phyloP scores from a whole-genome alignment of 768 basidiomycete genomes.

The Trametes sanguinea region DNA sequence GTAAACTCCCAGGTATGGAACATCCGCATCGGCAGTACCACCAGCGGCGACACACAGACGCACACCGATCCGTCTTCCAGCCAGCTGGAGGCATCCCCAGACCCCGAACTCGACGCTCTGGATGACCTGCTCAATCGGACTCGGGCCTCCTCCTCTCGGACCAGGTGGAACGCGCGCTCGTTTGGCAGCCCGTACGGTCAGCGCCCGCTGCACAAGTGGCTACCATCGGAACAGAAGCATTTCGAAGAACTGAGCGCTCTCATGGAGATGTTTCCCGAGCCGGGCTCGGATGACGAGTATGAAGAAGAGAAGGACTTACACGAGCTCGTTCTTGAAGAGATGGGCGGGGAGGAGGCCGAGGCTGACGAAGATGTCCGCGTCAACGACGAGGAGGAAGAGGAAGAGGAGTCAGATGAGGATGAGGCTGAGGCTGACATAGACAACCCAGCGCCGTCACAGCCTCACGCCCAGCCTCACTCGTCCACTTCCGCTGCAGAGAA shows the following conservation, averaged over 20 bases:
- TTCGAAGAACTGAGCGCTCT: slow-evolving; percentile 10
- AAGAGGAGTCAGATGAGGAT: not conserved
- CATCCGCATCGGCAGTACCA: not conserved
- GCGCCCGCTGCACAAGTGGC: slow-evolving; percentile 11
- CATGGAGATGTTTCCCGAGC: slow-evolving; percentile 15
- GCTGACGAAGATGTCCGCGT: slow-evolving; percentile 7
- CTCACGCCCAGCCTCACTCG: not conserved
- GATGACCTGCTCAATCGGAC: slow-evolving; percentile 6
- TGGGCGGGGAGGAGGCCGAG: not conserved
- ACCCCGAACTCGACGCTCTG: slow-evolving; percentile 2
- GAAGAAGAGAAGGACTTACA: slow-evolving; percentile 8
- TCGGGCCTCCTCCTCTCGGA: slow-evolving; percentile 15
- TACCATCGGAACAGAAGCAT: slow-evolving; percentile 4
- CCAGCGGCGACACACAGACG: not conserved
- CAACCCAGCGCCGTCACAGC: not conserved
- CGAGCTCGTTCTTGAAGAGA: not conserved
- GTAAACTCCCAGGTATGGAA: slow-evolving; percentile 14
- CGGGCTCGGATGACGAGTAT: slow-evolving; percentile 1
- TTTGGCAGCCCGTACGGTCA: slow-evolving; percentile 14
- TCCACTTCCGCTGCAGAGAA: not conserved
- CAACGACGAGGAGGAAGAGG: not conserved
- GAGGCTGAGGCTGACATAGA: slow-evolving; percentile 2
- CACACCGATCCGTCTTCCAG: not conserved
- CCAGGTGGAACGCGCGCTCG: slow-evolving; percentile 18
- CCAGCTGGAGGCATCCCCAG: not conserved